Percentiles rank a stretch among this genome's conserved stretches.
Evolutionary conservation across 495 filamentous ascomycete genomes (phyloP).

Genomic region (Tuber umbilicatum): DNA sequence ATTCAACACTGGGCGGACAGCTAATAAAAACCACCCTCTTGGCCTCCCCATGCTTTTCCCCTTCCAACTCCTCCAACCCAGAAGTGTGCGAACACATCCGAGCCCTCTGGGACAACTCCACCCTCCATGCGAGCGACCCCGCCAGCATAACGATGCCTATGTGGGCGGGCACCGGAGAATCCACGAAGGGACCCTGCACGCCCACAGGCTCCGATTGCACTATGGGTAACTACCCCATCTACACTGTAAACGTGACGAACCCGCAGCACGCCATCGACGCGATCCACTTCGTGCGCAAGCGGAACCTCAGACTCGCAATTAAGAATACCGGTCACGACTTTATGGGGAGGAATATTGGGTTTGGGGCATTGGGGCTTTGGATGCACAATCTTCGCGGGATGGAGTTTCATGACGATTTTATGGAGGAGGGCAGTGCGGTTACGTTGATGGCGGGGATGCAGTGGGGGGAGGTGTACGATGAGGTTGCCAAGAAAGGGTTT

Average conservation of each 20-base stretch:
- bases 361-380: slow-evolving; percentile 50
- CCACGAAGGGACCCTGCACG: slow-evolving; percentile 2
- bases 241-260: slow-evolving; percentile 34
- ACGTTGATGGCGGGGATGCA: slow-evolving; percentile 51
- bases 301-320: slow-evolving; percentile 32
- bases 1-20: slow-evolving; percentile 48
- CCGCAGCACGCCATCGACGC: slow-evolving; percentile 18
- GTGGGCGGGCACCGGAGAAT: background rate
- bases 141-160: background rate
- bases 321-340: slow-evolving; percentile 34
- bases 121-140: slow-evolving; percentile 4
- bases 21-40: slow-evolving; percentile 51
- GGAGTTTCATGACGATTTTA: slow-evolving; percentile 45
- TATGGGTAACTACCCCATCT: slow-evolving; percentile 22
- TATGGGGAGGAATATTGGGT: slow-evolving; percentile 49
- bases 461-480: slow-evolving; percentile 44
- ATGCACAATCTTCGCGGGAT: slow-evolving; percentile 51
- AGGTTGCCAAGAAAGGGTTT: slow-evolving; percentile 6
- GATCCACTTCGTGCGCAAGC: slow-evolving; percentile 32
- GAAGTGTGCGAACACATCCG: slow-evolving; percentile 31
- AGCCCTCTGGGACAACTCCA: background rate
- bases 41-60: slow-evolving; percentile 52
- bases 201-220: slow-evolving; percentile 12
- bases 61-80: slow-evolving; percentile 40
- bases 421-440: slow-evolving; percentile 45